phyloP scores from a whole-genome alignment of 2,329 filamentous ascomycete genomes.

The Nigrospora oryzae region DNA sequence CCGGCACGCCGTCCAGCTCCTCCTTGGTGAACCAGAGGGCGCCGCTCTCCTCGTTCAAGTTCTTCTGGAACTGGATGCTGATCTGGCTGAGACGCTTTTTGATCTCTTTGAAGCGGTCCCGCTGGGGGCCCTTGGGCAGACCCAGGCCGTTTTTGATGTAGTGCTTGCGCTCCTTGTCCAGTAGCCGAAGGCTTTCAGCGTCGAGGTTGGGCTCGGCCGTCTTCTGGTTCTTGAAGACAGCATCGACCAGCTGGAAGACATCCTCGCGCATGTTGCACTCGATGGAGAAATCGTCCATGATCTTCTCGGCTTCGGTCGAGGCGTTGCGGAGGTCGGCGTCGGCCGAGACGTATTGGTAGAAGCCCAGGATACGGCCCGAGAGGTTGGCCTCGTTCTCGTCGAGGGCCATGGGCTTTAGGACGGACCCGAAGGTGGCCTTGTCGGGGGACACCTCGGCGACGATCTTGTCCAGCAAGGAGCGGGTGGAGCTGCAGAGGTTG shows the following conservation, averaged over 20 bases:
- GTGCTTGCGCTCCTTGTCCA: conserved; percentile 70
- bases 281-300: conserved; percentile 69
- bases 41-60: conserved; percentile 75
- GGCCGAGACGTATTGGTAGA: conserved; percentile 72
- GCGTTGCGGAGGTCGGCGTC: conserved; percentile 63
- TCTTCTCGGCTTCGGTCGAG: conserved; percentile 66
- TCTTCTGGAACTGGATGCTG: conserved; percentile 69
- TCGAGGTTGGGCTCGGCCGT: conserved; percentile 47
- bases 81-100: conserved; percentile 72
- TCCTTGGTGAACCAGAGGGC: conserved; percentile 69
- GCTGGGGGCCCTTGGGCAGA: conserved; percentile 58
- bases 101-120: conserved; percentile 79
- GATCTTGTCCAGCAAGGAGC: conserved; percentile 57
- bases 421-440: conserved; percentile 45
- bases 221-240: conserved; percentile 47
- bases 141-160: conserved; percentile 72
- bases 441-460: conserved; percentile 49
- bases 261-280: conserved; percentile 78
- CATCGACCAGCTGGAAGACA: conserved; percentile 60
- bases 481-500: conserved; percentile 53
- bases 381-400: conserved; percentile 61
- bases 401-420: conserved; percentile 58
- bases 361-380: conserved; percentile 59
- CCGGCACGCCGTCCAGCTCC: conserved; percentile 67
- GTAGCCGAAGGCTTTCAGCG: conserved; percentile 59